Percentiles rank a stretch among this genome's conserved stretches.
Evolutionary conservation across 106 monocot species (phyloP).

Genomic region (Dioscorea dumetorum): DNA sequence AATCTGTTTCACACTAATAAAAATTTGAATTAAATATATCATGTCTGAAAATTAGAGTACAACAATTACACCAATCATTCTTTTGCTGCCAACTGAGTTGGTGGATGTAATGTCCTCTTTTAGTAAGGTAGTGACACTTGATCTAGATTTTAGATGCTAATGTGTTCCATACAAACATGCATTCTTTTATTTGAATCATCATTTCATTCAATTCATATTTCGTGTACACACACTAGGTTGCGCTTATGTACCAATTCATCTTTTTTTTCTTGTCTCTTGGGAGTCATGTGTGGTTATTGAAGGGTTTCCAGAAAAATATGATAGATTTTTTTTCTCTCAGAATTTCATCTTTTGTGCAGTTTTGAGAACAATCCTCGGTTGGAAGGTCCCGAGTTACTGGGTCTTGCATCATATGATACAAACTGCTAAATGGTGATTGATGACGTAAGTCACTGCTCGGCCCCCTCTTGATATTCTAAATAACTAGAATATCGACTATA

Average conservation of each 20-base stretch:
- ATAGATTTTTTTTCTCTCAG: background rate
- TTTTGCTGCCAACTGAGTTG: background rate
- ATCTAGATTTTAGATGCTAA: too few species aligned
- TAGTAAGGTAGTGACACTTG: too few species aligned
- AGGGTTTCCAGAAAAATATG: background rate
- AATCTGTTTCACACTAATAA: background rate
- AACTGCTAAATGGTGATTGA: constrained; percentile 24
- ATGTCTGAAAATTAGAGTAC: background rate
- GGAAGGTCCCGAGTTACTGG: constrained; percentile 43
- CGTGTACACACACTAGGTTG: background rate
- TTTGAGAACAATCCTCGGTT: constrained; percentile 51
- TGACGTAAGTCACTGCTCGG: background rate
- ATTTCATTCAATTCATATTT: background rate
- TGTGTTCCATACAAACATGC: too few species aligned
- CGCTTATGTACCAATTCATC: background rate
- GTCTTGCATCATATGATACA: constrained; percentile 30
- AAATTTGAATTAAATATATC: background rate
- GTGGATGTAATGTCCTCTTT: too few species aligned
- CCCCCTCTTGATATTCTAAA: background rate
- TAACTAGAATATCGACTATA: too few species aligned
- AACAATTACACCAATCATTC: background rate
- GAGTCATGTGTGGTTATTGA: background rate
- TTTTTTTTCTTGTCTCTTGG: background rate
- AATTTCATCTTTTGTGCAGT: constrained; percentile 7
- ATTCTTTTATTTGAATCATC: too few species aligned